Evolutionary conservation across 768 basidiomycete genomes (phyloP), one percentile per base, ranked within the genome.

Genomic region (Russula brevipes): DNA sequence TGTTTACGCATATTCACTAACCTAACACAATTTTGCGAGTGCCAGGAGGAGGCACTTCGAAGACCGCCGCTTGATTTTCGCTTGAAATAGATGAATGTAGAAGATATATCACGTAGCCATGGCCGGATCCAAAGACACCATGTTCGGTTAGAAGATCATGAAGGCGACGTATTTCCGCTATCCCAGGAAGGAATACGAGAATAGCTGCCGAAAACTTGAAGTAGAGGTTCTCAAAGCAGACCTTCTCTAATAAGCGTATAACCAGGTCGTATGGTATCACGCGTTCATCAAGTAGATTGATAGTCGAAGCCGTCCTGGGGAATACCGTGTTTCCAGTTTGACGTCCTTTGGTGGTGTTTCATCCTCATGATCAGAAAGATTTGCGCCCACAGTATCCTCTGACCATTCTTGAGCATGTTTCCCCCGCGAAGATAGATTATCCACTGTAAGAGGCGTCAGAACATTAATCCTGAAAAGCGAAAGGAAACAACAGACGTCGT

Each of bases 11-110:
- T 61, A 65, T 59, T 58, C 69, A 17, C 80, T 45, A 71, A 94
- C 94, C 90, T 46, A 99, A 87, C 54, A 99, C 97, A 68, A 99
- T 95, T 76, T 99, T 99, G 55, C 91, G 82, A 5, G 89, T 74
- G 35, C 91, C 92, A 0, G 72, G 70, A 0, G 91, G 89, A 44
- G 92, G 95, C 1, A 91, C 74, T 57, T 97, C 91, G 72, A 98
- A 98, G 0, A 96, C 95, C 17, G 88, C 88, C 45, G 83, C 82
- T 73, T 99, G 96, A 65, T 87, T 87, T 65, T 98, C 95, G 68
- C 84, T 94, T 17, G 94, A 93, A 54, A 98, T 85, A 2, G 87
- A 93, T 0, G 96, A 98, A 75, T 99, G 96, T 11, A 99, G 76
- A 2, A 91, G 91, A 71, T 88, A 88, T 42, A 98, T 76, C 62